Evolutionary conservation across 129 eudicot genomes (phyloP), one percentile per base, ranked within the genome.

Genomic region (Lactuca sativa): DNA sequence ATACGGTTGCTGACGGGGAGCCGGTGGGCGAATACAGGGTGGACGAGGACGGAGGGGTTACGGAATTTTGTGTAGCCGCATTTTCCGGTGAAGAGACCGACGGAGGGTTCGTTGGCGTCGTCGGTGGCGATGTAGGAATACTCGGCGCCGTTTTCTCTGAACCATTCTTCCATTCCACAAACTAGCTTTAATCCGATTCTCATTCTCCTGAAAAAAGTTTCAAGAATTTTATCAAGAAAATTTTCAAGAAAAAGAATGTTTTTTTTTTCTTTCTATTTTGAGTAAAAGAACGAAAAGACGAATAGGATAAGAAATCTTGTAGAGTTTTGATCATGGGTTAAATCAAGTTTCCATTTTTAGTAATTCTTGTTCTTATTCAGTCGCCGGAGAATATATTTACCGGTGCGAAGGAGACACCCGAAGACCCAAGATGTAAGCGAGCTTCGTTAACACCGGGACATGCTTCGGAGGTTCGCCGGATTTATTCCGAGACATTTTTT

Each of bases 51-150:
- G 12, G 99, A 85, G 2, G 99, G 99, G 7, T 83, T 90, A 5
- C 99, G 95, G 81, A 95, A 95, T 63, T 87, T 95, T 25, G 96
- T 82, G 74, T 95, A 95, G 4, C 93, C 93, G 52, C 92, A 87
- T 83, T 90, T 95, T 18, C 71, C 69, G 5, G 95, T 95, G 79
- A 95, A 95, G 52, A 95, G 89, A 3, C 79, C 73, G 4, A 95
- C 85, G n/a, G 99, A 95, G 0, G 99, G 81, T 2, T 83, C 70
- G 85, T 95, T 95, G 48, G 82, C 97, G 54, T 69, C 87, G 76
- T 95, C 97, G 0, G 99, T 95, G 1, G 99, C 99, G 55, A 95
- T 86, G 79, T 95, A 95, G 0, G 97, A 83, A 69, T 95, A 95
- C 37, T 95, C 97, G 4, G 95, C 97, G 3, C 97, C 99, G 62